These are phyloP conservation scores for Termitomyces titanicus DNA, from an alignment of 768 basidiomycete genomes.

Conservation along the genomic window DNA sequence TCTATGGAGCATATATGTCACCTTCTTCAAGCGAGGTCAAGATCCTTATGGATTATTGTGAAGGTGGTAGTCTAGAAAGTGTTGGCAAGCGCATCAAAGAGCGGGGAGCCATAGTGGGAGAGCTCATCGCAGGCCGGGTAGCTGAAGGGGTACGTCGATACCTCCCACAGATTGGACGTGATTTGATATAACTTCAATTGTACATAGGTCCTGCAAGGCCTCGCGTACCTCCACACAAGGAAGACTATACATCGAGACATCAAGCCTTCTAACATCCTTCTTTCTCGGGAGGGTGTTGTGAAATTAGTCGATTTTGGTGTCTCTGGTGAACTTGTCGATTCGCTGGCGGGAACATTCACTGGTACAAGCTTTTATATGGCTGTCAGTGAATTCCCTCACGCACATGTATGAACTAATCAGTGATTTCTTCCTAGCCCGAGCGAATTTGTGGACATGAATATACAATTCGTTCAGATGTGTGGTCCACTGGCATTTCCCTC, in stretches of 20 bases:
- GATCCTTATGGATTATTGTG: conserved; percentile 89
- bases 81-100: conserved; percentile 84
- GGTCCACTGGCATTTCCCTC: conserved; percentile 94
- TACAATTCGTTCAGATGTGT: conserved; percentile 94
- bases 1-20: conserved; percentile 89
- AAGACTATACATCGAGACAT: conserved; percentile 96
- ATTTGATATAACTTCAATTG: background rate
- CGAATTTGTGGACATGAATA: conserved; percentile 91
- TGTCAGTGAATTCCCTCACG: conserved; percentile 46
- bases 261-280: conserved; percentile 89
- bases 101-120: conserved; percentile 73
- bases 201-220: conserved; percentile 78
- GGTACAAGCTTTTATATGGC: conserved; percentile 99
- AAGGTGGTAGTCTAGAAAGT: conserved; percentile 87
- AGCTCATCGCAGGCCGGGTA: conserved; percentile 86
- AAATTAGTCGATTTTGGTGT: conserved; percentile 97
- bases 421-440: conserved; percentile 62
- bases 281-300: conserved; percentile 85
- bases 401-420: conserved; percentile 8
- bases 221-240: conserved; percentile 86
- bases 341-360: conserved; percentile 92
- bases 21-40: conserved; percentile 90
- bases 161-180: background rate
- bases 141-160: conserved; percentile 77
- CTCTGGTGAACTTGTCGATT: conserved; percentile 91